phyloP scores from a whole-genome alignment of 257 asterid species.

The Coffea canephora region DNA sequence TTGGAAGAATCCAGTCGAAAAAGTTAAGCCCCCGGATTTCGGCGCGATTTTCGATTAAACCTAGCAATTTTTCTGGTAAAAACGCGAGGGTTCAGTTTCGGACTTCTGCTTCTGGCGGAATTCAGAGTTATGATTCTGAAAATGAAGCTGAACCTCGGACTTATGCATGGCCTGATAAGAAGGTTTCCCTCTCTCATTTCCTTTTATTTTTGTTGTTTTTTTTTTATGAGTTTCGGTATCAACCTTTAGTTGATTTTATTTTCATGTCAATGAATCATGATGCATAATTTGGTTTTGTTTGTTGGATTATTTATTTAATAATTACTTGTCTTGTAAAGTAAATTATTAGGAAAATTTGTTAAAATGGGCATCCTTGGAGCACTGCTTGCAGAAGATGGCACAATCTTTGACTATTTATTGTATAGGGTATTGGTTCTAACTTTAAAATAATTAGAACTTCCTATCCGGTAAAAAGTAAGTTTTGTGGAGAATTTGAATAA shows the following conservation, averaged over 20 bases:
- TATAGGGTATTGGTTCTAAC: too few relatives aligned
- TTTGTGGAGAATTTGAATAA: too few relatives aligned
- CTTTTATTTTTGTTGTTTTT: background rate
- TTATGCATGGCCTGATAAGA: conserved; percentile 65
- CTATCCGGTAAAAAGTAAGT: too few relatives aligned
- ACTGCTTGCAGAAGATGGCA: background rate
- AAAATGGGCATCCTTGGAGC: background rate
- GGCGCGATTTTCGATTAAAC: background rate
- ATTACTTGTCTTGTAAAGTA: background rate
- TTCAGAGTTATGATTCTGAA: conserved; percentile 29
- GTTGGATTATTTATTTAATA: background rate
- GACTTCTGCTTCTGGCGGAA: conserved; percentile 23
- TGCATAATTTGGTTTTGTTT: too few relatives aligned
- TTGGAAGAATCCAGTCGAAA: conserved; percentile 1
- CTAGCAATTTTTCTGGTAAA: conserved; percentile 2
- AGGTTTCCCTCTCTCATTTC: conserved; percentile 32
- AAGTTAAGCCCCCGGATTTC: background rate
- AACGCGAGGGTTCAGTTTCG: conserved; percentile 12
- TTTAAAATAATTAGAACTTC: too few relatives aligned
- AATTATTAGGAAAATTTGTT: background rate
- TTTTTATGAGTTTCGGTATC: background rate
- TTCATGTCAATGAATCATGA: background rate
- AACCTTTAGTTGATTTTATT: background rate
- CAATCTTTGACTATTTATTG: too few relatives aligned
- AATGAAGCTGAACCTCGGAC: conserved; percentile 34